Evolutionary conservation across 1,284 basidiomycete species (phyloP).

Genomic region (Cutaneotrichosporon mucoides): DNA sequence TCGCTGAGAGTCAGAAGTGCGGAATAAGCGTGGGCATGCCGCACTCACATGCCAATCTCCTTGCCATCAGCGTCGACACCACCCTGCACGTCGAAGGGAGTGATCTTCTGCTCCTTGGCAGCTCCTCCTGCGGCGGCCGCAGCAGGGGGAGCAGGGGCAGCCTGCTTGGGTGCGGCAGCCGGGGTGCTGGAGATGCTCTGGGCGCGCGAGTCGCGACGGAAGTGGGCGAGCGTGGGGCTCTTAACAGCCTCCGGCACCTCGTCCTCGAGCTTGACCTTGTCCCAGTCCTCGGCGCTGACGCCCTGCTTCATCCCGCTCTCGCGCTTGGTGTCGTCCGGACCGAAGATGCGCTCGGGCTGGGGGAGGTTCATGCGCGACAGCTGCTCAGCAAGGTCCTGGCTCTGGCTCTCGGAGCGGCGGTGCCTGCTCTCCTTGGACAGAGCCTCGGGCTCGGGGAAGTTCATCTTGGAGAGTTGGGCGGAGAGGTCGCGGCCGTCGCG

Average conservation of each 20-base stretch:
- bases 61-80: slow-evolving; percentile 83
- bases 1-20: slow-evolving; percentile 62
- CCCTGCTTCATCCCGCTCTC: slow-evolving; percentile 27
- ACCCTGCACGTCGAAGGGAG: slow-evolving; percentile 97
- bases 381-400: slow-evolving; percentile 43
- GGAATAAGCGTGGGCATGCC: too few species aligned
- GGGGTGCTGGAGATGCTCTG: slow-evolving; percentile 4
- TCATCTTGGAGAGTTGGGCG: slow-evolving; percentile 26
- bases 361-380: slow-evolving; percentile 48
- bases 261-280: slow-evolving; percentile 45
- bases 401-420: slow-evolving; percentile 42
- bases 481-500: slow-evolving; percentile 12
- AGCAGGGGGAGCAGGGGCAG: slow-evolving; percentile 7
- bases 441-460: slow-evolving; percentile 48
- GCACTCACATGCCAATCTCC: slow-evolving; percentile 66
- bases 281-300: slow-evolving; percentile 46
- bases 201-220: slow-evolving; percentile 27
- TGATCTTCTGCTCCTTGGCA: slow-evolving; percentile 73
- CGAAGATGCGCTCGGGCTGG: slow-evolving; percentile 49
- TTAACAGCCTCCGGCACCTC: slow-evolving; percentile 48
- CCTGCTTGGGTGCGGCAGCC: slow-evolving; percentile 18
- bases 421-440: slow-evolving; percentile 32
- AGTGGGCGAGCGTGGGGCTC: slow-evolving; percentile 39
- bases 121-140: not conserved
- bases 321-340: slow-evolving; percentile 33